These are phyloP conservation scores for Tympanopsis confertula DNA, from an alignment of 2,329 filamentous ascomycete species.

Conservation along the genomic window DNA sequence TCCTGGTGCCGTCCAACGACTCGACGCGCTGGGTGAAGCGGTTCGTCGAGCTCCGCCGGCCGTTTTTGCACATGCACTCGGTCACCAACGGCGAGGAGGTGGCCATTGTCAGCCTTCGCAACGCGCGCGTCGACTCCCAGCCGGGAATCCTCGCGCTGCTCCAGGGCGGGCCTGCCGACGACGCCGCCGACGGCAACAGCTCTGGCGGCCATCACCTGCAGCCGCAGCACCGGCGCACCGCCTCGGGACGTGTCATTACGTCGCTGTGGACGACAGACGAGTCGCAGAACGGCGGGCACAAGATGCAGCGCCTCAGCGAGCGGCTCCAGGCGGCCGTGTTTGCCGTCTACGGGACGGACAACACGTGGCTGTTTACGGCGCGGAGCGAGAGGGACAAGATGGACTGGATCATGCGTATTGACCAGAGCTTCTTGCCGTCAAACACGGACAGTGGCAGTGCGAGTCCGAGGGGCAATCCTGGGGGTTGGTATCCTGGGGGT, in stretches of 20 bases:
- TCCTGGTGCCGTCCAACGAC: constrained; percentile 72
- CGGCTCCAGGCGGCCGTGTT: constrained; percentile 65
- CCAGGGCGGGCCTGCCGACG: constrained; percentile 27
- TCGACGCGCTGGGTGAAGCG: constrained; percentile 80
- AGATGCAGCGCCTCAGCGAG: constrained; percentile 41
- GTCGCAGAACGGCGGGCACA: constrained; percentile 16
- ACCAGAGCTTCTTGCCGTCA: too few species aligned
- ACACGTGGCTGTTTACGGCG: constrained; percentile 89
- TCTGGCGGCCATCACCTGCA: constrained; percentile 20
- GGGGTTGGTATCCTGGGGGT: too few species aligned
- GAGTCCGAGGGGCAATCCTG: too few species aligned
- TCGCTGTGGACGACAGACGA: constrained; percentile 34
- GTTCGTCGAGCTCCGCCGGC: constrained; percentile 82
- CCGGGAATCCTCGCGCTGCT: constrained; percentile 77
- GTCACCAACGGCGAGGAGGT: constrained; percentile 84
- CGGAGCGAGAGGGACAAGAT: constrained; percentile 84
- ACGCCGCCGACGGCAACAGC: constrained; percentile 8
- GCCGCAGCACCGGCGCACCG: constrained; percentile 33
- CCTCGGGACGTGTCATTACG: constrained; percentile 39
- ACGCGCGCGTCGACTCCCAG: constrained; percentile 79
- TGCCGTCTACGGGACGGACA: constrained; percentile 86
- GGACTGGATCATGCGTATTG: constrained; percentile 93
- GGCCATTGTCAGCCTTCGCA: constrained; percentile 76
- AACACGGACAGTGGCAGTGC: too few species aligned
- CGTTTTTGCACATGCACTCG: constrained; percentile 84